Percentiles rank a stretch among this genome's conserved stretches.
Conservation (phyloP, 1,139 yeast species). For the Nematodospora anomalae region DNA sequence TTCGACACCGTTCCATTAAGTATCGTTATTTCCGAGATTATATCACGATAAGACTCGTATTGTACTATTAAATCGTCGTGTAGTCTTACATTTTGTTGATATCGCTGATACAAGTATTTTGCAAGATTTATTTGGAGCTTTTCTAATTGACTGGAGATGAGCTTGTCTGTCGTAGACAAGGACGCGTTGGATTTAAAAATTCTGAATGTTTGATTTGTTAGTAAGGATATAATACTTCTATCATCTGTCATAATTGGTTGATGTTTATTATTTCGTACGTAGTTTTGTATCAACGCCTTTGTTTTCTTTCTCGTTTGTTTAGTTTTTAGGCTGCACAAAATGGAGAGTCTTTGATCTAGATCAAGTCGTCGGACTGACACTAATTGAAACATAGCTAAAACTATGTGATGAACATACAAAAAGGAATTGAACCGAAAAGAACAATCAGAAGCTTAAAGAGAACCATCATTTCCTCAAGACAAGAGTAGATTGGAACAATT, state of each 20-base stretch:
- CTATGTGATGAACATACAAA: too few relatives aligned
- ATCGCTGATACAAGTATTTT: conserved; percentile 14
- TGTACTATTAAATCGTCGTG: conserved; percentile 13
- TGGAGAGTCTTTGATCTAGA: too few relatives aligned
- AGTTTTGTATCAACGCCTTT: too few relatives aligned
- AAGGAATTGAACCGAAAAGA: too few relatives aligned
- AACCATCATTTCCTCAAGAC: too few relatives aligned
- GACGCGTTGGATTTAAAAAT: conserved; percentile 18
- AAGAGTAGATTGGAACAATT: too few relatives aligned
- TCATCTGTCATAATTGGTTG: conserved; percentile 8
- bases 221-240: conserved; percentile 7
- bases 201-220: conserved; percentile 21
- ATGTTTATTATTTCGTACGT: too few relatives aligned
- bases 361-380: too few relatives aligned
- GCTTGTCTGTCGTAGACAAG: conserved; percentile 8
- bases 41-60: conserved; percentile 14
- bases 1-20: conserved; percentile 9
- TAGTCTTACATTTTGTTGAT: conserved; percentile 8
- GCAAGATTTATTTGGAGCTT: conserved; percentile 14
- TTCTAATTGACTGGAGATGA: conserved; percentile 15
- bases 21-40: conserved; percentile 9
- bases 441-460: too few relatives aligned
- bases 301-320: too few relatives aligned
- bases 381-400: too few relatives aligned
- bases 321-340: too few relatives aligned